These are phyloP conservation scores for Rosa multiflora DNA, from an alignment of 306 rosid species.

Conservation along the genomic window DNA sequence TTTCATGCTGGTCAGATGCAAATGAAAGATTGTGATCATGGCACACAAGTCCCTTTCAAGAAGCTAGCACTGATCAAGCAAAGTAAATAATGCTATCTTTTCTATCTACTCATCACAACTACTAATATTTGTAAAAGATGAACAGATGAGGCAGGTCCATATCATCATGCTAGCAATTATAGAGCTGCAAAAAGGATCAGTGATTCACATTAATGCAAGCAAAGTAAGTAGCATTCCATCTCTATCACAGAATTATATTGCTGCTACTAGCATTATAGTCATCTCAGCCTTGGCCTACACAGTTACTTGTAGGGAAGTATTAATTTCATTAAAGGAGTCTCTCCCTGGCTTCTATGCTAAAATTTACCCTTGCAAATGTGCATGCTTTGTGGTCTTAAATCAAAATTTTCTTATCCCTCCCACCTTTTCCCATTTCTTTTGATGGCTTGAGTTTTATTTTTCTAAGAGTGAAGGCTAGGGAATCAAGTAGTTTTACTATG, in stretches of 20 bases:
- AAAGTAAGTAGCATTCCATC: slow-evolving; percentile 1
- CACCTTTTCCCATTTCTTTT: not conserved
- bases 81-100: not conserved
- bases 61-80: not conserved
- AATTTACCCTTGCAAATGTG: not conserved
- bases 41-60: not conserved
- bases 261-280: not conserved
- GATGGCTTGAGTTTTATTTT: not conserved
- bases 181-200: not conserved
- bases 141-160: not conserved
- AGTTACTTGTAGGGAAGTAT: not conserved
- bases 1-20: not conserved
- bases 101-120: not conserved
- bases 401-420: not conserved
- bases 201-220: not conserved
- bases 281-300: not conserved
- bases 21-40: not conserved
- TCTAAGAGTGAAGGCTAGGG: not conserved
- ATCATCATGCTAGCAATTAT: not conserved
- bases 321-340: not conserved
- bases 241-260: not conserved
- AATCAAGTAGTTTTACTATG: not conserved
- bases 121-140: not conserved
- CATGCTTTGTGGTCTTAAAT: not conserved
- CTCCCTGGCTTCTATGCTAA: not conserved